A percentile compares a stretch with the other conserved stretches of the same genome.
These are phyloP conservation scores for Mycena sp. DNA, from an alignment of 1,284 basidiomycete species.

Conservation along the genomic window DNA sequence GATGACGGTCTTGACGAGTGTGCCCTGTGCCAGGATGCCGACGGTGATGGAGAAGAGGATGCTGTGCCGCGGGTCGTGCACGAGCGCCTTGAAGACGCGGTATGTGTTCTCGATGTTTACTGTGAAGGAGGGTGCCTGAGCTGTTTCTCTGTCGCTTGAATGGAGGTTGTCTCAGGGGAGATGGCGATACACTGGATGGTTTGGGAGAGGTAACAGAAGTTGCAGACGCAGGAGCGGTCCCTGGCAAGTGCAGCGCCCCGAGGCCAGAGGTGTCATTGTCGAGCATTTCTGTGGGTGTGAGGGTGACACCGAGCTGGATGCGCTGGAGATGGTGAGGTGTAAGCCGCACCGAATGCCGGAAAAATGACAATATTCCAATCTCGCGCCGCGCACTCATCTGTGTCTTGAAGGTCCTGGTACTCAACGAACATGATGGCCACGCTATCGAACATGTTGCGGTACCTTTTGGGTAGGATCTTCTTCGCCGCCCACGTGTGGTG, in stretches of 20 bases:
- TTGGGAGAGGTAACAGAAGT: slow-evolving; percentile 69
- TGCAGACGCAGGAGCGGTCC: slow-evolving; percentile 66
- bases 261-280: slow-evolving; percentile 49
- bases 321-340: slow-evolving; percentile 50
- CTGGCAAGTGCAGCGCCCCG: slow-evolving; percentile 57
- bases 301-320: slow-evolving; percentile 80
- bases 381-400: slow-evolving; percentile 75
- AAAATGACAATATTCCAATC: slow-evolving; percentile 83
- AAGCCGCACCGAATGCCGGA: slow-evolving; percentile 14
- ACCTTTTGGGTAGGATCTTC: slow-evolving; percentile 57
- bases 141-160: too few species aligned
- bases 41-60: too few species aligned
- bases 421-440: slow-evolving; percentile 81
- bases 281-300: slow-evolving; percentile 77
- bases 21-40: slow-evolving; percentile 54
- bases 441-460: slow-evolving; percentile 62
- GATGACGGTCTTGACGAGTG: slow-evolving; percentile 67
- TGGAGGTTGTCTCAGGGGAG: too few species aligned
- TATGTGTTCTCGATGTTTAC: slow-evolving; percentile 52
- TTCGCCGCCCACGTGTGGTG: slow-evolving; percentile 31
- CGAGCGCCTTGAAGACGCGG: slow-evolving; percentile 53
- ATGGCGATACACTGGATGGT: slow-evolving; percentile 60
- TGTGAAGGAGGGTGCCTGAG: slow-evolving; percentile 49
- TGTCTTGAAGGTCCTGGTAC: slow-evolving; percentile 74
- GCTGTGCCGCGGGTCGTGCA: slow-evolving; percentile 43